Conservation (phyloP, 768 basidiomycete species). For the Fomitopsis serialis region DNA sequence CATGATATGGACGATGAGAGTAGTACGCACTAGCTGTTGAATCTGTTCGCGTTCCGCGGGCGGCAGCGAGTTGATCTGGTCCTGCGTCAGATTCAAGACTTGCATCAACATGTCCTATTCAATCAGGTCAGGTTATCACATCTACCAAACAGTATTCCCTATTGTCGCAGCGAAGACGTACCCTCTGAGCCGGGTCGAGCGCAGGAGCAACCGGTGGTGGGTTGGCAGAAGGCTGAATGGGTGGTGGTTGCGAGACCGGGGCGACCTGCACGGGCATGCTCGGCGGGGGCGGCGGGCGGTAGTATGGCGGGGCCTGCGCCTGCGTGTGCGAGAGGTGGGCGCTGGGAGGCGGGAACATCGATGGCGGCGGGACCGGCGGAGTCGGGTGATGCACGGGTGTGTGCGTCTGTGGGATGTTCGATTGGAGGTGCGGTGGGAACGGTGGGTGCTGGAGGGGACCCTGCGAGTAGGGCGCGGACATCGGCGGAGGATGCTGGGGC, state of each 20-base stretch:
- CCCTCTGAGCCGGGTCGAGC: constrained; percentile 48
- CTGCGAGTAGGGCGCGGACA: constrained; percentile 14
- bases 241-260: constrained; percentile 25
- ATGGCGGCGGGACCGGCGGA: constrained; percentile 18
- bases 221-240: constrained; percentile 24
- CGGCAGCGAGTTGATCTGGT: constrained; percentile 79
- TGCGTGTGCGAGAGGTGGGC: constrained; percentile 14
- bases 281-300: constrained; percentile 24
- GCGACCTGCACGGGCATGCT: constrained; percentile 12
- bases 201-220: constrained; percentile 28
- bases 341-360: constrained; percentile 21
- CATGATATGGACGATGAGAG: not conserved
- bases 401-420: constrained; percentile 10
- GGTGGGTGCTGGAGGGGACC: constrained; percentile 21
- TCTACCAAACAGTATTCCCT: constrained; percentile 10
- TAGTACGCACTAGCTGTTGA: constrained; percentile 58
- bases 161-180: constrained; percentile 18
- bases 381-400: constrained; percentile 16
- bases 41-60: constrained; percentile 77
- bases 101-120: constrained; percentile 77
- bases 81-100: constrained; percentile 74
- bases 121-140: constrained; percentile 7
- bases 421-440: constrained; percentile 14
- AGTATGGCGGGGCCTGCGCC: constrained; percentile 13
- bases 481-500: constrained; percentile 8